These are phyloP conservation scores for Erodium chrysanthum DNA, from an alignment of 441 rosid genomes.

Conservation along the genomic window DNA sequence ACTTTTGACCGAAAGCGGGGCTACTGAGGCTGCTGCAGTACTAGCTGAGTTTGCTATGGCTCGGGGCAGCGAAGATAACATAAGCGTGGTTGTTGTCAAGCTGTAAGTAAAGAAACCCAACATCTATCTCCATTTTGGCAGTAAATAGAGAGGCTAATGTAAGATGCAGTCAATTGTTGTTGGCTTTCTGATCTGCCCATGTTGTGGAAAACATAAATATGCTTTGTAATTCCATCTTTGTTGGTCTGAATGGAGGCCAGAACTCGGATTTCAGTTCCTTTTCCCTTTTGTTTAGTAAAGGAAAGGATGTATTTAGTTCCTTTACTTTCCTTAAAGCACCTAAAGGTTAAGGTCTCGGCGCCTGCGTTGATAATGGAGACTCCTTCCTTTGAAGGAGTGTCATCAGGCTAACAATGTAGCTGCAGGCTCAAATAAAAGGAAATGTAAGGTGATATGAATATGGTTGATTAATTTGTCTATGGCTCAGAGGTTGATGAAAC, in stretches of 20 bases:
- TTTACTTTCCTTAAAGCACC: not conserved
- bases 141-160: no score
- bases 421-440: no score
- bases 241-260: not conserved
- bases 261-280: not conserved
- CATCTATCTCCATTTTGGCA: not conserved
- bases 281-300: not conserved
- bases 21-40: not conserved
- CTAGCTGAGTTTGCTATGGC: not conserved
- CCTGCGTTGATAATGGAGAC: no score
- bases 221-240: not conserved
- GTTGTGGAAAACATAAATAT: no score
- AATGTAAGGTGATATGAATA: no score
- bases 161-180: no score
- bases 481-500: no score
- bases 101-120: not conserved
- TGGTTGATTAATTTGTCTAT: no score
- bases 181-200: no score
- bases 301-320: not conserved
- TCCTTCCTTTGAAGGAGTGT: no score
- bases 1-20: not conserved
- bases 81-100: slow-evolving; percentile 10
- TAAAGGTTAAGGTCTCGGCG: no score
- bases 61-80: slow-evolving; percentile 7
- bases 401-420: no score